Evolutionary conservation across 1,284 basidiomycete genomes (phyloP), one percentile per base, ranked within the genome.

Genomic region (Cryptococcus deneoformans): DNA sequence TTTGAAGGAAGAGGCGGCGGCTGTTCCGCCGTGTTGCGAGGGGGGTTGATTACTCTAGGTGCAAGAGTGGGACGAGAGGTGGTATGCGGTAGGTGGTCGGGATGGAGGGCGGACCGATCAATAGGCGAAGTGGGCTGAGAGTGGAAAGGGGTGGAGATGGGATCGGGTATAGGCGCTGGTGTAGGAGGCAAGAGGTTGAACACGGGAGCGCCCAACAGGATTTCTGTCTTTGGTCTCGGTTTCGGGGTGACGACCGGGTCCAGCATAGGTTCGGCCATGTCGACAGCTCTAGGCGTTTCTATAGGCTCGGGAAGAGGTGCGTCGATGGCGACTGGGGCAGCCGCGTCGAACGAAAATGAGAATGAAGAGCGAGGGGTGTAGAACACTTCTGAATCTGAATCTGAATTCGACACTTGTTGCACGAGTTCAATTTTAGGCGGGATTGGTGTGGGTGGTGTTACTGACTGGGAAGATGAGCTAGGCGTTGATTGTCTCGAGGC

Each of bases 151-250:
- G 68, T 61, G 10, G 50, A 34, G 14, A 46, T 56, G 6, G 66
- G 61, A 43, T 73, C 68, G 1, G 59, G 45, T 9, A 67, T 14
- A 5, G 71, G 60, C 11, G 69, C 70, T 7, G 71, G 71, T 4
- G 69, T 73, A 20, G 70, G 69, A 14, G 70, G 71, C 45, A 71
- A 67, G 16, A 70, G 50, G 16, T 58, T 58, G 47, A 65, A 56
- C 12, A 53, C 52, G 12, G 61, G 61, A 6, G 61, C 58, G 35
- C 24, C 36, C 3, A 51, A 11, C 6, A 52, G 43, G 16, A 52
- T 39, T 2, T 34, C 20, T 6, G 43, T 29, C 39, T 10, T 20
- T 50, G 16, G 48, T 40, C 24, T 10, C 36, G 34, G 50, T 53
- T 56, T 49, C n/a, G 46, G 53, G 1, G 54, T 57, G 11, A 53